Percentiles rank a stretch among this genome's conserved stretches.
Evolutionary conservation across 1,139 yeast species (phyloP).

Genomic region (Diutina mesorugosa): DNA sequence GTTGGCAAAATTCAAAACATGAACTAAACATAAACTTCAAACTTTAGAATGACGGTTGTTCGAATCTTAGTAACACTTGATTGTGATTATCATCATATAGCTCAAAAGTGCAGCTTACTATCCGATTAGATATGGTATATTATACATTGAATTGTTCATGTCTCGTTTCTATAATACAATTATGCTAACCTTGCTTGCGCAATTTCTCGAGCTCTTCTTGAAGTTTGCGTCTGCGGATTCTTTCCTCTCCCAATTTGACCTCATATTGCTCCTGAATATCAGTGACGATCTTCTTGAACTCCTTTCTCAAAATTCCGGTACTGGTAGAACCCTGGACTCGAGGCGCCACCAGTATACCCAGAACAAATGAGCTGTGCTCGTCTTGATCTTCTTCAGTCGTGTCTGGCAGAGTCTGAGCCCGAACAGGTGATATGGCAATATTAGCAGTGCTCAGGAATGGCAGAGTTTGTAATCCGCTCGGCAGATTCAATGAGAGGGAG

Average conservation of each 20-base stretch:
- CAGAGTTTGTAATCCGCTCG: background rate
- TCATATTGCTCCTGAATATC: conserved; percentile 54
- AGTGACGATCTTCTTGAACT: conserved; percentile 54
- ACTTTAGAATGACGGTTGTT: too few relatives aligned
- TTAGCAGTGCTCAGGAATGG: background rate
- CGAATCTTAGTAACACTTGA: too few relatives aligned
- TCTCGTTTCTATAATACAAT: background rate
- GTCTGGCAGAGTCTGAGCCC: background rate
- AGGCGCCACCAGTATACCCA: background rate
- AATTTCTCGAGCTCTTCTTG: conserved; percentile 4
- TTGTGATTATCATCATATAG: too few relatives aligned
- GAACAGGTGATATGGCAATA: background rate
- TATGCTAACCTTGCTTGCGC: background rate
- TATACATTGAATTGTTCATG: background rate
- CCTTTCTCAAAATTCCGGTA: conserved; percentile 46
- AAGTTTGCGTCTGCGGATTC: conserved; percentile 38
- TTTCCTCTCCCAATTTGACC: conserved; percentile 43
- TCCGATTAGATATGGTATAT: too few relatives aligned
- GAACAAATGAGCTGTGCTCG: background rate
- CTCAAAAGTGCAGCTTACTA: too few relatives aligned
- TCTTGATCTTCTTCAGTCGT: background rate
- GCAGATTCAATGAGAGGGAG: background rate
- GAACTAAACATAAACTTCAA: too few relatives aligned
- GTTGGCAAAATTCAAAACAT: background rate
- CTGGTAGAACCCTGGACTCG: conserved; percentile 7